Percentiles rank a stretch among this genome's conserved stretches.
These are phyloP conservation scores for Spiraea crenata DNA, from an alignment of 331 rosid genomes.

Conservation along the genomic window DNA sequence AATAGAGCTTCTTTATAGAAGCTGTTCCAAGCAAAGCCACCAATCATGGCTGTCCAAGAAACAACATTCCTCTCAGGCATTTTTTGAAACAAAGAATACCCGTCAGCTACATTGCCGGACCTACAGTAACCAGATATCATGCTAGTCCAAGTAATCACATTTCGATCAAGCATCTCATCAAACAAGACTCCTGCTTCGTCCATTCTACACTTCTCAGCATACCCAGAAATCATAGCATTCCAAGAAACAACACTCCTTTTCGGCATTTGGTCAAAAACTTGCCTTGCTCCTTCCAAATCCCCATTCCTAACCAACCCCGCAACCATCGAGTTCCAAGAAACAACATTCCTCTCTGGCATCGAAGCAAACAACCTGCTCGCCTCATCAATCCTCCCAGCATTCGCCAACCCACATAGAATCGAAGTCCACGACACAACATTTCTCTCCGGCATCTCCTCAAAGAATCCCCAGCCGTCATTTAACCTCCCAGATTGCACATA, in stretches of 20 bases:
- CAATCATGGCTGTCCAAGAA: conserved; percentile 41
- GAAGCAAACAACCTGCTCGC: conserved; percentile 49
- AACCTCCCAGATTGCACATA: conserved; percentile 49
- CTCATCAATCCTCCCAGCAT: conserved; percentile 44
- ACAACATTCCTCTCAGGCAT: conserved; percentile 33
- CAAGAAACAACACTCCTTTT: conserved; percentile 29
- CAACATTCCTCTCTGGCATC: conserved; percentile 65
- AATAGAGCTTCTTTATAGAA: conserved; percentile 46
- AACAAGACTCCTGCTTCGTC: conserved; percentile 34
- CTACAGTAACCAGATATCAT: conserved; percentile 40
- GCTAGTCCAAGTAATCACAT: conserved; percentile 39
- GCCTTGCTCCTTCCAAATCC: conserved; percentile 35
- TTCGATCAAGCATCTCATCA: conserved; percentile 28
- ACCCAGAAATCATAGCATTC: conserved; percentile 36
- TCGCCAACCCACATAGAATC: conserved; percentile 42
- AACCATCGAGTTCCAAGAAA: conserved; percentile 46
- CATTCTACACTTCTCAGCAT: conserved; percentile 26
- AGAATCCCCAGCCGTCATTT: conserved; percentile 41
- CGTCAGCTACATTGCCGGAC: conserved; percentile 35
- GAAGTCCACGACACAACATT: conserved; percentile 75
- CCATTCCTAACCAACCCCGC: conserved; percentile 32
- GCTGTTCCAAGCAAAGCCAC: conserved; percentile 68
- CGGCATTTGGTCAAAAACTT: conserved; percentile 24
- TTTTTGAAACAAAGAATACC: conserved; percentile 21
- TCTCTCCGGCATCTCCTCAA: conserved; percentile 49